Conservation (phyloP, 129 eudicot species). For the Flaveria robusta region DNA sequence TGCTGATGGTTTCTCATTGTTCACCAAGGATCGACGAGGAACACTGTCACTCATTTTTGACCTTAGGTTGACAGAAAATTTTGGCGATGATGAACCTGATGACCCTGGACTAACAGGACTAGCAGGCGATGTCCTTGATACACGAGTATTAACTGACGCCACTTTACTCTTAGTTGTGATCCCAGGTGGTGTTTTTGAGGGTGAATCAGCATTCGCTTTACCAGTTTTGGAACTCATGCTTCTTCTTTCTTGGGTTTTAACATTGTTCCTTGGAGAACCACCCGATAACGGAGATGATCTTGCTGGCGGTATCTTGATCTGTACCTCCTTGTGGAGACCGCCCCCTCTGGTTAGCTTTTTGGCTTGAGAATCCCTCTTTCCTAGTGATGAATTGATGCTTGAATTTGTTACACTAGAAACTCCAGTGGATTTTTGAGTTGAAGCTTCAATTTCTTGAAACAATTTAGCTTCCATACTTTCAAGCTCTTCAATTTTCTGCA, state of each 20-base stretch:
- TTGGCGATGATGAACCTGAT: constrained; percentile 25
- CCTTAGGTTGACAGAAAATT: constrained; percentile 10
- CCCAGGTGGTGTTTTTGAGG: constrained; percentile 34
- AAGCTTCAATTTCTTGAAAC: constrained; percentile 70
- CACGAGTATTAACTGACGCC: not conserved
- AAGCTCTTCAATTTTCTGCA: constrained; percentile 57
- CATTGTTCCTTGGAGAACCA: constrained; percentile 17
- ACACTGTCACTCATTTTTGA: constrained; percentile 21
- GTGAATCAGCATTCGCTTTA: constrained; percentile 25
- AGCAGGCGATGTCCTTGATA: constrained; percentile 32
- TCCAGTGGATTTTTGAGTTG: constrained; percentile 51
- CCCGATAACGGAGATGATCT: not conserved
- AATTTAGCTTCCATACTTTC: constrained; percentile 57
- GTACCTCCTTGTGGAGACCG: not conserved
- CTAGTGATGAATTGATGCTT: constrained; percentile 25
- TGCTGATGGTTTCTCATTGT: constrained; percentile 19
- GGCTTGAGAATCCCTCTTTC: constrained; percentile 28
- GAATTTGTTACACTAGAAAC: constrained; percentile 33
- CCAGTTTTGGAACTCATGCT: constrained; percentile 10
- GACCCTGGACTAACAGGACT: constrained; percentile 33
- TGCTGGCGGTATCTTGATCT: not conserved
- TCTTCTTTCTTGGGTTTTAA: constrained; percentile 15
- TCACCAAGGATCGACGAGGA: constrained; percentile 21
- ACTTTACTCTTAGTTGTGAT: constrained; percentile 19
- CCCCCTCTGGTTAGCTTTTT: constrained; percentile 12